phyloP scores from a whole-genome alignment of 1,139 yeast genomes.

The Nakaseomyces nivariensis region DNA sequence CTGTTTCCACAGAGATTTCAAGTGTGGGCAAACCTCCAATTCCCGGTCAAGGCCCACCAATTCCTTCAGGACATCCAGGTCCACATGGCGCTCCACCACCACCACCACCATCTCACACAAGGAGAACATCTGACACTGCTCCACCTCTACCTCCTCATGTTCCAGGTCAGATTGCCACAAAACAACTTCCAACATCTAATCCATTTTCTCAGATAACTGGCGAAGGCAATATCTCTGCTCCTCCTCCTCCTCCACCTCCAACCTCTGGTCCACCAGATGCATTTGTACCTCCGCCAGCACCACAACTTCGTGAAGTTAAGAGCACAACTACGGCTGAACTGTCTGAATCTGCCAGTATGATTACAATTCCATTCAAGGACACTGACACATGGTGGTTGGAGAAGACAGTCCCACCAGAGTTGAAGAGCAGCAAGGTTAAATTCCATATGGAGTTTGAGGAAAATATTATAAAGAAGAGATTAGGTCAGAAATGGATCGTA shows the following conservation, averaged over 20 bases:
- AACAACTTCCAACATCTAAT: constrained; percentile 1
- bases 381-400: constrained; percentile 30
- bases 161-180: background rate
- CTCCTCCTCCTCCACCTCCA: constrained; percentile 3
- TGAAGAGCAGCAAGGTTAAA: constrained; percentile 33
- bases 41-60: constrained; percentile 6
- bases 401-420: constrained; percentile 48
- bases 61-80: constrained; percentile 3
- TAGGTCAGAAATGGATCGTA: constrained; percentile 40
- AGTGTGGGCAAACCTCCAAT: background rate
- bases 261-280: constrained; percentile 3
- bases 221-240: background rate
- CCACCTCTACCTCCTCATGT: background rate
- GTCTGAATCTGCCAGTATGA: background rate
- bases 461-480: constrained; percentile 45
- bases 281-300: constrained; percentile 7
- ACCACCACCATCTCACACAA: constrained; percentile 2
- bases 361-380: constrained; percentile 27
- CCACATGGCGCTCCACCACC: constrained; percentile 4
- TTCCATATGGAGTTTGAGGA: constrained; percentile 57
- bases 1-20: constrained; percentile 7
- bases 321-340: constrained; percentile 1
- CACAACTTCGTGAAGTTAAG: constrained; percentile 10
- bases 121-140: background rate
- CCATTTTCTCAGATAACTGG: background rate